Evolutionary conservation across 1,284 basidiomycete genomes (phyloP), one percentile per base, ranked within the genome.

Genomic region (Athelia sp.): DNA sequence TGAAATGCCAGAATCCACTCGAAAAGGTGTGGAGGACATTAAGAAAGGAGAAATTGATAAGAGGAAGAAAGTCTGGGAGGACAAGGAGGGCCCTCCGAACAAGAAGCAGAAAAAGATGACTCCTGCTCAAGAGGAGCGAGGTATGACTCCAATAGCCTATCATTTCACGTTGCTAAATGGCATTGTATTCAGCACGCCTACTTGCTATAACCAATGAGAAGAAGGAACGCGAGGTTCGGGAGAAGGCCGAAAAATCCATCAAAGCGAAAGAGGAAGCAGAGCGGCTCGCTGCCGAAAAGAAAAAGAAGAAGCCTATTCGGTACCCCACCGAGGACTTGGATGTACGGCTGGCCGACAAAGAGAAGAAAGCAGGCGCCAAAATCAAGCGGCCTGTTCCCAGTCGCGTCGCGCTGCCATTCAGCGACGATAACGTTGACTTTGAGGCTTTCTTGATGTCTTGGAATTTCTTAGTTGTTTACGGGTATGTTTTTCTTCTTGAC

Each of bases 381-480:
- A 61, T 84, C 22, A 77, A 78, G 58, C 75, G 87, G 54, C 95
- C 95, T 17, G 60, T 79, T 34, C 82, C 88, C 6, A 84, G 77
- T 61, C 75, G 69, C 56, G 67, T 63, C 46, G 74, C 68, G 17
- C 69, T 98, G 44, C 92, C 93, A 0, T 93, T 94, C 61, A 85
- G 86, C 46, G 78, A 87, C 40, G 75, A 76, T 18, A 71, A 75
- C 3, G 81, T 81, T 9, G 73, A 81, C 6, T 95, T 97, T 56
- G 94, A 97, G 63, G 72, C 78, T 17, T 92, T 98, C 66, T 68
- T 98, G 43, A 84, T 89, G 78, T 74, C 82, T 17, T 99, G 94
- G 92, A 93, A 90, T 65, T 97, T 97, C 66, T 70, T 98, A 56
- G 86, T 90, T 51, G 86, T 93, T 49, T 93, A 93, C 67, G 92